Percentiles rank a stretch among this genome's conserved stretches.
Conservation (phyloP, 176 grass and related monocot genomes). For the Hsuehochloa calcarea region DNA sequence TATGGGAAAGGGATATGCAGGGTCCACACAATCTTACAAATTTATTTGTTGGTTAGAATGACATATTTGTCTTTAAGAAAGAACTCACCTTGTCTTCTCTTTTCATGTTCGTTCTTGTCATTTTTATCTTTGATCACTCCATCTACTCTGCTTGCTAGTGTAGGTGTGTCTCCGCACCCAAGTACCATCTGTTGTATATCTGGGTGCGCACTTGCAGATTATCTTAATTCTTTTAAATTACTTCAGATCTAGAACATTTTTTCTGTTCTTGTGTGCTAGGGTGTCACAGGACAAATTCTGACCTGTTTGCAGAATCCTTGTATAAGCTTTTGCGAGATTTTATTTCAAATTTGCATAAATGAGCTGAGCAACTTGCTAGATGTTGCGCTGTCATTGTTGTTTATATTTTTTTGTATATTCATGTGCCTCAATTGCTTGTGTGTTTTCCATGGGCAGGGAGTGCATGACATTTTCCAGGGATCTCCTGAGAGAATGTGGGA, state of each 20-base stretch:
- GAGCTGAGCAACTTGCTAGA: neutral
- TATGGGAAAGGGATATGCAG: neutral
- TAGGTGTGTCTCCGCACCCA: neutral
- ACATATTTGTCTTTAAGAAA: neutral
- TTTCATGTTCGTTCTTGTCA: neutral
- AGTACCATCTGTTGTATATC: neutral
- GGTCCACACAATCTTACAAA: neutral
- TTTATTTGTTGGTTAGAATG: neutral
- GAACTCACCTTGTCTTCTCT: neutral
- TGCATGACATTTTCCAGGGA: slow-evolving; percentile 98
- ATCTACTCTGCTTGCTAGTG: neutral
- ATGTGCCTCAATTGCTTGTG: neutral
- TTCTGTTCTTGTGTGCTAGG: neutral
- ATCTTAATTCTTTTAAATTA: neutral
- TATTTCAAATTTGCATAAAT: neutral
- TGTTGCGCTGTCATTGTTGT: neutral
- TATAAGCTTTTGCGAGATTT: neutral
- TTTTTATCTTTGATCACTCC: neutral
- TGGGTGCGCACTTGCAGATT: neutral
- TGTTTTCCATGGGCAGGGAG: slow-evolving; percentile 52
- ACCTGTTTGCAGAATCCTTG: neutral
- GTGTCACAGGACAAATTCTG: neutral
- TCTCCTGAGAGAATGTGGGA: slow-evolving; percentile 93
- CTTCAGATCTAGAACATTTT: neutral
- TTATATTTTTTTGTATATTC: neutral